A percentile compares a stretch with the other conserved stretches of the same genome.
These are phyloP conservation scores for Heterobasidion occidentale DNA, from an alignment of 1,284 basidiomycete species.

Conservation along the genomic window DNA sequence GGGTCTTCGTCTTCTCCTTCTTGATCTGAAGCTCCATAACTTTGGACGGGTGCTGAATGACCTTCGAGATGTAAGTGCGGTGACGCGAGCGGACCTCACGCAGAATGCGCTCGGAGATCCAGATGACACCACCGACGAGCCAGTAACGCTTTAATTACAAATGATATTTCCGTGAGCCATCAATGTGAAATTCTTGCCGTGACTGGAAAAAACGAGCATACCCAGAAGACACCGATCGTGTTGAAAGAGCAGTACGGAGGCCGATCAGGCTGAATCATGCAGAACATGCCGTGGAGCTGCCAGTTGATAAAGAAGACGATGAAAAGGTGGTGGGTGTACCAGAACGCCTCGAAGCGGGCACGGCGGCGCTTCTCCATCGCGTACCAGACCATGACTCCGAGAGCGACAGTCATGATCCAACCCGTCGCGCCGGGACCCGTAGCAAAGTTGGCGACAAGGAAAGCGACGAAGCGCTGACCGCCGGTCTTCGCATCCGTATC, in stretches of 20 bases:
- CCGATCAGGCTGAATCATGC: constrained; percentile 87
- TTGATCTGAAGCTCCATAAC: constrained; percentile 92
- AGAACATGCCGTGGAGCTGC: constrained; percentile 94
- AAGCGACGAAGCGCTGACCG: constrained; percentile 51
- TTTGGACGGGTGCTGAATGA: constrained; percentile 86
- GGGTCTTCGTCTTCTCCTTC: constrained; percentile 77
- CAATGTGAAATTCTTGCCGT: background rate
- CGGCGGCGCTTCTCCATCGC: constrained; percentile 72
- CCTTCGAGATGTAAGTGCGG: constrained; percentile 84
- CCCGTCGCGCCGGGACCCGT: constrained; percentile 89
- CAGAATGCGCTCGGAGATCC: constrained; percentile 78
- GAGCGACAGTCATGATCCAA: constrained; percentile 78
- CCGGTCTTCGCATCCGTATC: constrained; percentile 44
- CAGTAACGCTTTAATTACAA: constrained; percentile 62
- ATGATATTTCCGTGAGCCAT: background rate
- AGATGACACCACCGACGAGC: constrained; percentile 81
- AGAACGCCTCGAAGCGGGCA: constrained; percentile 77
- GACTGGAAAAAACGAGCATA: constrained; percentile 18
- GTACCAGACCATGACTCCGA: constrained; percentile 76
- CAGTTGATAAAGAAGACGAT: constrained; percentile 85
- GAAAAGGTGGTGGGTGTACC: constrained; percentile 87
- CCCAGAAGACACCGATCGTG: constrained; percentile 90
- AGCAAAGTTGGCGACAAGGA: constrained; percentile 70
- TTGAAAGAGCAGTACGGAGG: constrained; percentile 79
- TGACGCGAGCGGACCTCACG: constrained; percentile 85